phyloP scores from a whole-genome alignment of 495 filamentous ascomycete species.

The Aspergillus indologenus region DNA sequence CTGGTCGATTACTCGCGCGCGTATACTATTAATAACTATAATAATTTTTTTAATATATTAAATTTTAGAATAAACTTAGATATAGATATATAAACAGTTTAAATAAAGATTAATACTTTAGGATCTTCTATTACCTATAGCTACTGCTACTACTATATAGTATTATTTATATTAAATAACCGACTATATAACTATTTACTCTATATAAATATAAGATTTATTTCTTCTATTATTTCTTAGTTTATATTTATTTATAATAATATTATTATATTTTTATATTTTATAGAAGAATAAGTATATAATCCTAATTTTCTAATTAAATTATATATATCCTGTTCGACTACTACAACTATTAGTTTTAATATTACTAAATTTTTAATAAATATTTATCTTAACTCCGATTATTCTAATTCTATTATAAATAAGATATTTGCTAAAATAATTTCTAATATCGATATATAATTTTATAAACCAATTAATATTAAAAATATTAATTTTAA shows the following conservation, averaged over 20 bases:
- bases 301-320: neutral
- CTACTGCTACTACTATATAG: too few relatives aligned
- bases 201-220: too few relatives aligned
- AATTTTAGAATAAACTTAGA: neutral
- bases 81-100: neutral
- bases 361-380: neutral
- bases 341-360: neutral
- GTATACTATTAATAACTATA: too few relatives aligned
- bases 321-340: neutral
- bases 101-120: neutral
- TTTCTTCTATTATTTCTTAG: too few relatives aligned
- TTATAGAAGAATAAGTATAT: neutral
- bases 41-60: neutral
- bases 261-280: neutral
- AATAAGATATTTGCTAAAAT: slow-evolving; percentile 1
- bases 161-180: too few relatives aligned
- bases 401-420: neutral
- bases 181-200: too few relatives aligned
- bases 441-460: neutral
- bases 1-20: too few relatives aligned
- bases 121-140: too few relatives aligned
- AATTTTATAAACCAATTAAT: neutral
- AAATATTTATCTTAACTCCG: neutral
- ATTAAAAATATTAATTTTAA: neutral
- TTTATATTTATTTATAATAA: neutral